Base-by-base conservation (phyloP, 768 basidiomycete genomes). In the Botryobasidium botryosum region DNA sequence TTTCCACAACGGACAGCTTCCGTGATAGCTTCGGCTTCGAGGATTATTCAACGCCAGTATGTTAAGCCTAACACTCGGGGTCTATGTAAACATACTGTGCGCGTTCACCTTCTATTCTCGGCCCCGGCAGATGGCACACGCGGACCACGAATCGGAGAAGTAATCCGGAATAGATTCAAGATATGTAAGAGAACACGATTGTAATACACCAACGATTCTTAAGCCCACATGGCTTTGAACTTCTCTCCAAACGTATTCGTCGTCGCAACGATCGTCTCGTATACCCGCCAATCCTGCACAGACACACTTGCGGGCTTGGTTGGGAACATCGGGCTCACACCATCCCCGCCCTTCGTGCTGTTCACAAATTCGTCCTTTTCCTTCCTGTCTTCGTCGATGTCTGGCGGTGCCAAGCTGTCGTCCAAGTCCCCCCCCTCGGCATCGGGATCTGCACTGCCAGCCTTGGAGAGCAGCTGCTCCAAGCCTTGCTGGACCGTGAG, bases 191-290 rank as follows among this genome's bases (percentile, higher is more conserved):
- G n/a, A n/a, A n/a, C n/a, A n/a, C n/a, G n/a, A n/a, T n/a, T n/a
- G n/a, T n/a, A n/a, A n/a, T n/a, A n/a, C 32, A 33, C 32, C 32
- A 33, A 12, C 21, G 12, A 35, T 25, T 10, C 7, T 52, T 27
- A 68, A 0, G 77, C 76, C 77, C 76, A 77, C 62, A 76, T 79
- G 6, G 65, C 69, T 50, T 58, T 68, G 60, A 70, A 79, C 56
- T 78, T 78, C 46, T 59, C 66, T 6, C 69, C 59, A 44, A 80
- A 78, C 50, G 77, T 71, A 6, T 53, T 55, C 35, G 60, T 60
- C 18, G 65, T 63, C 2, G 49, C 63, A 23, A 61, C 52, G 6
- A 76, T 61, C 10, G 77, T 61, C 44, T 68, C 60, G 35, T 72
- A 75, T 1, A 79, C 68, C 43, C 51, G 63, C 75, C 75, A 74